Conservation (phyloP, 2,329 filamentous ascomycete species). For the Xylogone sp. region DNA sequence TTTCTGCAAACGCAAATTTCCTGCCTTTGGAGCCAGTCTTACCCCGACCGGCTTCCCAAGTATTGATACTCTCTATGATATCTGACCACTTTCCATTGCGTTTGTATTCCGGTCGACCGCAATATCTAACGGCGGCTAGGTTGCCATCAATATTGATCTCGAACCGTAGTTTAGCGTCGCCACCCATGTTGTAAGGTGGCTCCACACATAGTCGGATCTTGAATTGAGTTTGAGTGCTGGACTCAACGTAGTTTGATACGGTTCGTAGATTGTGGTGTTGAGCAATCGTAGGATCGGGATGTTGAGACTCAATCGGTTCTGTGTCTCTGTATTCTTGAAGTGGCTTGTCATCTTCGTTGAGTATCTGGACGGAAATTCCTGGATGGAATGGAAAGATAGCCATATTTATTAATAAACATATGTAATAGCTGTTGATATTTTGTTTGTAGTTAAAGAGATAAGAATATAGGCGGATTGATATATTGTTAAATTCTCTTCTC, state of each 20-base stretch:
- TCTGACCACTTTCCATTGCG: slow-evolving; percentile 8
- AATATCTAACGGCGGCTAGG: slow-evolving; percentile 1
- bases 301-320: slow-evolving; percentile 2
- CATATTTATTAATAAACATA: slow-evolving; percentile 6
- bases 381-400: slow-evolving; percentile 7
- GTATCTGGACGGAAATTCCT: slow-evolving; percentile 8
- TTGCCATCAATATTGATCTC: slow-evolving; percentile 9
- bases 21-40: background rate
- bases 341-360: slow-evolving; percentile 3
- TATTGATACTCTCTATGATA: slow-evolving; percentile 4
- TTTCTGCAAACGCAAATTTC: slow-evolving; percentile 11
- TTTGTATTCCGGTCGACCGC: slow-evolving; percentile 5
- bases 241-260: slow-evolving; percentile 10
- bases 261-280: slow-evolving; percentile 3
- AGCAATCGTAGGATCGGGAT: background rate
- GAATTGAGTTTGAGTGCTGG: slow-evolving; percentile 7
- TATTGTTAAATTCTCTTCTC: too few relatives aligned
- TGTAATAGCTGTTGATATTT: too few relatives aligned
- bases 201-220: slow-evolving; percentile 4
- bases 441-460: too few relatives aligned
- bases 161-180: slow-evolving; percentile 5
- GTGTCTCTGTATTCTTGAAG: slow-evolving; percentile 7
- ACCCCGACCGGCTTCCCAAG: slow-evolving; percentile 1
- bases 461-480: too few relatives aligned
- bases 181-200: slow-evolving; percentile 1